These are phyloP conservation scores for Acrocalymma vagum DNA, from an alignment of 2,329 filamentous ascomycete species.

Conservation along the genomic window DNA sequence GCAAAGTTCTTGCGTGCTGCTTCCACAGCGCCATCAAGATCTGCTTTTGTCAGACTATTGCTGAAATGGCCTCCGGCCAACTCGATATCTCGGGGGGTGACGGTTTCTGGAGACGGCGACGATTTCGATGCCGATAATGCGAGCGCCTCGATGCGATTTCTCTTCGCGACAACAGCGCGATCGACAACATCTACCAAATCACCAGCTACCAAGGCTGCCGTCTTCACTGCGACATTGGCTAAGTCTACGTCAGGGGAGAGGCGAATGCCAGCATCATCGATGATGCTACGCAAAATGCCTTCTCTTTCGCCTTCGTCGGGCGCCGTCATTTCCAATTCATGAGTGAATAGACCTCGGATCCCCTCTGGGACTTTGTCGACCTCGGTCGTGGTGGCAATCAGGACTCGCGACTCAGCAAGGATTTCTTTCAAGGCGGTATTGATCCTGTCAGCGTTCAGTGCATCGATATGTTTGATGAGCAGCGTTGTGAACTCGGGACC, in stretches of 20 bases:
- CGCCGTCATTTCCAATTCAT: slow-evolving; percentile 92
- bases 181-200: slow-evolving; percentile 95
- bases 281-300: slow-evolving; percentile 80
- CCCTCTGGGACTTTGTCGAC: slow-evolving; percentile 93
- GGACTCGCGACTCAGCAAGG: slow-evolving; percentile 77
- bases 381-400: slow-evolving; percentile 94
- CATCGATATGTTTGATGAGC: slow-evolving; percentile 89
- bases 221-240: slow-evolving; percentile 87
- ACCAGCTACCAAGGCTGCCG: slow-evolving; percentile 91
- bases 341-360: slow-evolving; percentile 89
- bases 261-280: slow-evolving; percentile 78
- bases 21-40: slow-evolving; percentile 94
- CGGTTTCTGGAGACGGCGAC: slow-evolving; percentile 37
- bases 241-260: slow-evolving; percentile 86
- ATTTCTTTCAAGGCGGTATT: slow-evolving; percentile 85
- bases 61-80: slow-evolving; percentile 84
- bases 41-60: slow-evolving; percentile 78
- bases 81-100: slow-evolving; percentile 84
- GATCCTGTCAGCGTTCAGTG: slow-evolving; percentile 90
- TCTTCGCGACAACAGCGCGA: slow-evolving; percentile 80
- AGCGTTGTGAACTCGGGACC: slow-evolving; percentile 84
- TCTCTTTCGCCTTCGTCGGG: slow-evolving; percentile 94
- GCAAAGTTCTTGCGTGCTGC: slow-evolving; percentile 97
- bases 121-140: slow-evolving; percentile 59
- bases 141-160: slow-evolving; percentile 77